Base-by-base conservation (phyloP, 73 alveolate species). In the Paramecium caudatum region DNA sequence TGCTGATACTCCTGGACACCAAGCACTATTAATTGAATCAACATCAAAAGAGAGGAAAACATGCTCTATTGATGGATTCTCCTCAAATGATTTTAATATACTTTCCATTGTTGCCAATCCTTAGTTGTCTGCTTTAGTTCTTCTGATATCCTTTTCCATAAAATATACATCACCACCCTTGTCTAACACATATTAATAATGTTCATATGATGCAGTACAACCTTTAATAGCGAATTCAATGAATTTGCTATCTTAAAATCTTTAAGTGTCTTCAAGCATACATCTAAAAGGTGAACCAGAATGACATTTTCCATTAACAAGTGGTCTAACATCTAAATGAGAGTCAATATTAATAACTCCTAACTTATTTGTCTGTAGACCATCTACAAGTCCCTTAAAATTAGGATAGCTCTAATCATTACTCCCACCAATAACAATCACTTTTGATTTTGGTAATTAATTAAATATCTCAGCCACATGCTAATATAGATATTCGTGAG, bases 281-380 rank as follows among this genome's bases (percentile, higher is more conserved):
- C 36, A 36, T 39, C 96, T 81, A 43, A 92, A 92, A 1, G 96
- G 94, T 5, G 90, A 32, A 12, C 95, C 95, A 17, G 70, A 47
- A 41, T 86, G 92, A 32, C 55, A 33, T 12, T 50, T 46, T 16
- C 86, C 85, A 34, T 90, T 93, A 37, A 33, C 41, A 7, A 91
- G 37, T 46, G 90, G 94, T 47, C 96, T 80, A 13, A 92, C 96
- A 69, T 90, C 96, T 30, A 90, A 78, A 48, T 91, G 94, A 39
- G 94, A 47, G 81, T 92, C 96, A 30, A 92, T 74, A 33, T 92
- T 92, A 23, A 92, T 85, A 12, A 92, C 90, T 4, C 88, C 91
- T 45, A 82, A 27, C 19, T 80, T 91, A n/a, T 91, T 9, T 3
- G 63, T 37, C 33, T 63, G 82, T 13, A 32, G 46, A 47, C 91